Base-by-base conservation (phyloP, 352 stramenopile species). In the Phytophthora pinifolia region DNA sequence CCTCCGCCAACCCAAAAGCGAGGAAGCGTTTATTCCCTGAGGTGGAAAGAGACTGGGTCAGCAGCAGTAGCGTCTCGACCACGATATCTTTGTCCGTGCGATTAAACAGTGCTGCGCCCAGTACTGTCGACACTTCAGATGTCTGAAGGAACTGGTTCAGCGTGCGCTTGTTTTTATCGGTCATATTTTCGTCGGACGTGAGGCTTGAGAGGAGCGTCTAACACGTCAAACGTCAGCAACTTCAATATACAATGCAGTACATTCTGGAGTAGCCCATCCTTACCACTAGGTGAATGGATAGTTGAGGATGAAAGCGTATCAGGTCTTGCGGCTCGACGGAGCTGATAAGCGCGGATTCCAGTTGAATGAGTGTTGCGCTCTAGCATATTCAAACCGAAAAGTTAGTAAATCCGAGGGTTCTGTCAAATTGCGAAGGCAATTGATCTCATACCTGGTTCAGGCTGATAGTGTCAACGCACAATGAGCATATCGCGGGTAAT, bases 211-310 rank as follows among this genome's bases (percentile, higher is more conserved):
- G 50, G 9, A 94, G 61, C 33, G 70, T 86, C 83, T 93, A 53
- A 13, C 13, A 34, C 17, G 47, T 36, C 9, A 43, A 65, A 7
- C 33, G 8, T 37, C 18, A 39, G 27, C 14, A 52, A 30, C 13
- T 25, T 4, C 15, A 7, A 43, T 8, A 2, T 9, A 46, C 15
- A 25, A 37, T 8, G 3, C 13, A 10, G 38, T 2, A 46, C 31
- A 50, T n/a, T 27, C 34, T n/a, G 25, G 25, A 29, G 5, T 0
- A 29, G 25, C 1, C 25, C 15, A 55, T 42, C 50, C 52, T 48
- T 67, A 90, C 83, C 71, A 92, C 76, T 36, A 92, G 54, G 14
- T 85, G 55, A 31, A 94, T 77, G 9, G 83, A 87, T 1, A 94
- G 62, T 8, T 73, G 67, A 34, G 83, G 81, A n/a, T 87, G 77